Percentiles rank a stretch among this genome's conserved stretches.
These are phyloP conservation scores for Hypoxylon fragiforme DNA, from an alignment of 495 filamentous ascomycete genomes.

Conservation along the genomic window DNA sequence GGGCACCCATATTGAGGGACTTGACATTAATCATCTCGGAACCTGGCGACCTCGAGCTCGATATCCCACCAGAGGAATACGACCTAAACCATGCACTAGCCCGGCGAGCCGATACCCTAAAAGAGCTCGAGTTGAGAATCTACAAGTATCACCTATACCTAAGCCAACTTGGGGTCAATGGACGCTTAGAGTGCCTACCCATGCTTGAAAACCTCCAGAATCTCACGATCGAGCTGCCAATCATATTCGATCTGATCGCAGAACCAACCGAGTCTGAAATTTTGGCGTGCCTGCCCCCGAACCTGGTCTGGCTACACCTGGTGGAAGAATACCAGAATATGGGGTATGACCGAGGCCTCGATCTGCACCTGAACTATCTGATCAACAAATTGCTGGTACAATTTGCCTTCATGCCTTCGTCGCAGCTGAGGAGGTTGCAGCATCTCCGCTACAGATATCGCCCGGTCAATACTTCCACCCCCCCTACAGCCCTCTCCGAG, in stretches of 20 bases:
- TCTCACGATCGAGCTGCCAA: slow-evolving; percentile 9
- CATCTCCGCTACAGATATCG: background rate
- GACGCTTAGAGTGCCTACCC: slow-evolving; percentile 3
- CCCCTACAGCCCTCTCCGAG: no score
- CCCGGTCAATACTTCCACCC: background rate
- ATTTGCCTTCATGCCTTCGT: background rate
- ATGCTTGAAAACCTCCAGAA: background rate
- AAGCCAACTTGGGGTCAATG: background rate
- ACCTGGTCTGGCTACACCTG: slow-evolving; percentile 3
- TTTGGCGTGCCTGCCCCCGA: background rate
- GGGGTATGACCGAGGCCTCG: no score
- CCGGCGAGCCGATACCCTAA: slow-evolving; percentile 5
- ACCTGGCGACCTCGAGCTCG: background rate
- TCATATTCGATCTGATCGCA: background rate
- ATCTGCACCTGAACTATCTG: no score
- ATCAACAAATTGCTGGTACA: background rate
- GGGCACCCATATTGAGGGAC: slow-evolving; percentile 1
- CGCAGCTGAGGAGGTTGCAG: background rate
- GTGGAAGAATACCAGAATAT: background rate
- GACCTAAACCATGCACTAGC: slow-evolving; percentile 11
- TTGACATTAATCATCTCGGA: slow-evolving; percentile 10
- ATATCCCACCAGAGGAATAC: background rate
- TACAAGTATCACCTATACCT: background rate
- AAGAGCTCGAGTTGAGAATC: slow-evolving; percentile 11
- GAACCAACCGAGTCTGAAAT: background rate